phyloP scores from a whole-genome alignment of 768 basidiomycete genomes.

The Agaricus blazei region DNA sequence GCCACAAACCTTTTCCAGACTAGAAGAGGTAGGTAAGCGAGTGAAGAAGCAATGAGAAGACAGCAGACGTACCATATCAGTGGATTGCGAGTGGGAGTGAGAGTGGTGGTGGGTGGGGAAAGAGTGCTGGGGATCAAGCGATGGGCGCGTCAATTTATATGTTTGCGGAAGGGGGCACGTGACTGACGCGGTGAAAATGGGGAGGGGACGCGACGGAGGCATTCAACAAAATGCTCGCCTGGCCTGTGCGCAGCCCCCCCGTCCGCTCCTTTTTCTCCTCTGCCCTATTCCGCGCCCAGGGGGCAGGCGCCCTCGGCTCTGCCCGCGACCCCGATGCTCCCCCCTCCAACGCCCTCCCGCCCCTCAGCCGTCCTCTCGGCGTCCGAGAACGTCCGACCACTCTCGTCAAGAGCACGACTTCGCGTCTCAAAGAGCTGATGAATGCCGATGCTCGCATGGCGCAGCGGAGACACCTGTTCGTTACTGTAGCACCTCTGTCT shows the following conservation, averaged over 20 bases:
- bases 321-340: slow-evolving; percentile 2
- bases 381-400: slow-evolving; percentile 64
- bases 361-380: slow-evolving; percentile 70
- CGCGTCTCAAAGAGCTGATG: slow-evolving; percentile 63
- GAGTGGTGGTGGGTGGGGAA: slow-evolving; percentile 30
- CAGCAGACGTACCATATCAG: slow-evolving; percentile 14
- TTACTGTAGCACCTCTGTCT: slow-evolving; percentile 6
- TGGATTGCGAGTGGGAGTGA: slow-evolving; percentile 20
- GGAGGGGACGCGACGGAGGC: slow-evolving; percentile 7
- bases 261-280: slow-evolving; percentile 3
- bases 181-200: slow-evolving; percentile 16
- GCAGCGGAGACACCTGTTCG: slow-evolving; percentile 62
- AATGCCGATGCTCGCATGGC: slow-evolving; percentile 66
- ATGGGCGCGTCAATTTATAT: slow-evolving; percentile 39
- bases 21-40: slow-evolving; percentile 3
- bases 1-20: slow-evolving; percentile 9
- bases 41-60: not conserved
- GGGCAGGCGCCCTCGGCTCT: not conserved
- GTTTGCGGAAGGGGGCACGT: slow-evolving; percentile 27
- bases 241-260: slow-evolving; percentile 4
- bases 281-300: not conserved
- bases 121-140: not conserved
- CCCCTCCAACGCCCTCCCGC: slow-evolving; percentile 21
- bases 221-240: slow-evolving; percentile 14
- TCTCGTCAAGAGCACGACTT: slow-evolving; percentile 48